phyloP scores from a whole-genome alignment of 2,329 filamentous ascomycete species.

The Colletotrichum orbiculare region DNA sequence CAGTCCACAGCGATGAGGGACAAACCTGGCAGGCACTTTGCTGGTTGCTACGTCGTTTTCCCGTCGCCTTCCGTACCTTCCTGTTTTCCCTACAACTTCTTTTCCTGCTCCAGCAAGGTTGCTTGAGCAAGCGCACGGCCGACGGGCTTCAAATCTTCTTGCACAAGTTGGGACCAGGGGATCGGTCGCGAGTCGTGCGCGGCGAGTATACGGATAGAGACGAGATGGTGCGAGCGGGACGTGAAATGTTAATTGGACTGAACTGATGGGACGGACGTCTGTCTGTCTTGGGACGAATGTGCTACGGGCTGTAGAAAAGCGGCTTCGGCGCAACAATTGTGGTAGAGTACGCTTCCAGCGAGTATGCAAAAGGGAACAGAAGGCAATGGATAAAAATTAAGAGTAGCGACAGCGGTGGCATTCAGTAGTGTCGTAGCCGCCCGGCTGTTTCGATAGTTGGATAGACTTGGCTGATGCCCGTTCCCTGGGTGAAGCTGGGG shows the following conservation, averaged over 20 bases:
- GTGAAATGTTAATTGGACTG: conserved; percentile 5
- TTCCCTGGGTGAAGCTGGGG: neutral
- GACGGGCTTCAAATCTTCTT: conserved; percentile 23
- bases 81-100: neutral
- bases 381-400: neutral
- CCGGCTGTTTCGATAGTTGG: conserved; percentile 29
- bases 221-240: conserved; percentile 11
- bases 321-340: conserved; percentile 1
- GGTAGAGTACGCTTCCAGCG: conserved; percentile 1
- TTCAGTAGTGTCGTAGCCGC: conserved; percentile 15
- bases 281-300: neutral
- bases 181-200: conserved; percentile 7
- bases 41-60: neutral
- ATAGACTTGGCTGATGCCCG: conserved; percentile 4
- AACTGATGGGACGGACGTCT: conserved; percentile 3
- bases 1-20: conserved; percentile 15
- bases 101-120: conserved; percentile 2
- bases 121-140: conserved; percentile 30
- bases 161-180: conserved; percentile 28
- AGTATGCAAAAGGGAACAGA: conserved; percentile 5
- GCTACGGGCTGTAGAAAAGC: neutral
- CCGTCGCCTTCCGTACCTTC: neutral
- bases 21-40: conserved; percentile 16
- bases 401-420: neutral
- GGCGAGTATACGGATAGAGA: neutral